phyloP scores from a whole-genome alignment of 257 asterid species.

The Ligustrum vulgare region DNA sequence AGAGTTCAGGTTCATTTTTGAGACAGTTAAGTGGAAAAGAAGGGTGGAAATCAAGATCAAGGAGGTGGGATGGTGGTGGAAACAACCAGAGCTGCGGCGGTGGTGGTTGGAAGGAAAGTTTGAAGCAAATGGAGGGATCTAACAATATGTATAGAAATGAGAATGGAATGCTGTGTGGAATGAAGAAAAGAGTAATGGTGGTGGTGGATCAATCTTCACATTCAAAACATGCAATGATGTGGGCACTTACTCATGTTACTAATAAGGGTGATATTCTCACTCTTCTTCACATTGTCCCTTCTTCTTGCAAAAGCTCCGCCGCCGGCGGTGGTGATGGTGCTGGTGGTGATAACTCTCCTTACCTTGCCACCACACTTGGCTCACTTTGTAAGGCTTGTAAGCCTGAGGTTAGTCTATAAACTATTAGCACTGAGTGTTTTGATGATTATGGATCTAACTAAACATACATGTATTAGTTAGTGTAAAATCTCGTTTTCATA shows the following conservation, averaged over 20 bases:
- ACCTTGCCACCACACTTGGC: constrained; percentile 68
- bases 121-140: constrained; percentile 51
- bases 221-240: constrained; percentile 86
- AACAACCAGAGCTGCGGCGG: constrained; percentile 9
- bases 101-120: constrained; percentile 17
- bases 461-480: not conserved
- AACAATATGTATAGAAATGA: constrained; percentile 22
- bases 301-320: constrained; percentile 34
- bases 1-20: constrained; percentile 60
- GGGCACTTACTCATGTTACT: constrained; percentile 89
- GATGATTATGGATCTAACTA: not conserved
- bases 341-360: constrained; percentile 23
- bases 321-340: not conserved
- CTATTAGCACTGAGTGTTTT: not conserved
- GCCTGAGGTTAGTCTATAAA: constrained; percentile 59
- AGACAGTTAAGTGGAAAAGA: constrained; percentile 80
- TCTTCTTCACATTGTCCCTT: constrained; percentile 65
- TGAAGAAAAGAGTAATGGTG: constrained; percentile 92
- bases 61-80: constrained; percentile 51
- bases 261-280: constrained; percentile 79
- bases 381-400: constrained; percentile 85
- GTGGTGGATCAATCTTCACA: constrained; percentile 74
- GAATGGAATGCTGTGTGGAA: constrained; percentile 35
- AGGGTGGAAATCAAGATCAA: constrained; percentile 64
- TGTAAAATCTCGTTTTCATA: no score